Evolutionary conservation across 2,329 filamentous ascomycete species (phyloP).

Genomic region (Colletotrichum sp.): DNA sequence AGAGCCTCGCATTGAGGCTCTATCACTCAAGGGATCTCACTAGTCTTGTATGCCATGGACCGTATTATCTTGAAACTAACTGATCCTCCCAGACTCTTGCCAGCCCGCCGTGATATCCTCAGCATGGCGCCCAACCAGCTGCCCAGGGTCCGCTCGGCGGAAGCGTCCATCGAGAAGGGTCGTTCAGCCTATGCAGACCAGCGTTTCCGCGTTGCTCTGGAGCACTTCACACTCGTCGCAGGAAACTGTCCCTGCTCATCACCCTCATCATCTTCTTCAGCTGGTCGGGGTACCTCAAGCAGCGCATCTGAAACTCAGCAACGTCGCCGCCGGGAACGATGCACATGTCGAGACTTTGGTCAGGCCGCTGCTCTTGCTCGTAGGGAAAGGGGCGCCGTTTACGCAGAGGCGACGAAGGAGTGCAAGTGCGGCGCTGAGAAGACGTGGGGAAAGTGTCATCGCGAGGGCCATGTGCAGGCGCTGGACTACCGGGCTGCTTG

Average conservation of each 20-base stretch:
- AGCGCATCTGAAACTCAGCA: slow-evolving; percentile 30
- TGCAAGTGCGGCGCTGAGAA: slow-evolving; percentile 40
- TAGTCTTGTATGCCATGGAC: not conserved
- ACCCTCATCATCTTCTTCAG: not conserved
- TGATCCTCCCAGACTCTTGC: not conserved
- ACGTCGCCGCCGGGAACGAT: slow-evolving; percentile 38
- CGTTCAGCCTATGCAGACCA: slow-evolving; percentile 36
- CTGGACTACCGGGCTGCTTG: slow-evolving; percentile 44
- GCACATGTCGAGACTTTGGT: slow-evolving; percentile 42
- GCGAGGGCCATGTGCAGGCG: slow-evolving; percentile 41
- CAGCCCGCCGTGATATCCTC: not conserved
- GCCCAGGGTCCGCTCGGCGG: slow-evolving; percentile 22
- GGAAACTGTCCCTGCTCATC: slow-evolving; percentile 14
- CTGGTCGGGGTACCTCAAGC: not conserved
- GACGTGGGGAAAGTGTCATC: slow-evolving; percentile 43
- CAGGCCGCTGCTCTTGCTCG: slow-evolving; percentile 32
- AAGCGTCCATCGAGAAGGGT: slow-evolving; percentile 35
- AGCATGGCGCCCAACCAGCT: not conserved
- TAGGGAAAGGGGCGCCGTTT: slow-evolving; percentile 38
- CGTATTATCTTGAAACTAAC: not conserved
- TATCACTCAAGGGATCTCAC: not conserved
- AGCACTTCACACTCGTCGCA: slow-evolving; percentile 35
- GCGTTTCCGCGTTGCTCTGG: slow-evolving; percentile 38
- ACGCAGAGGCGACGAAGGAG: slow-evolving; percentile 45
- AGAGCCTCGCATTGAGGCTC: not conserved